Conservation (phyloP, 2,329 filamentous ascomycete genomes). For the Magnaporthales sp. region DNA sequence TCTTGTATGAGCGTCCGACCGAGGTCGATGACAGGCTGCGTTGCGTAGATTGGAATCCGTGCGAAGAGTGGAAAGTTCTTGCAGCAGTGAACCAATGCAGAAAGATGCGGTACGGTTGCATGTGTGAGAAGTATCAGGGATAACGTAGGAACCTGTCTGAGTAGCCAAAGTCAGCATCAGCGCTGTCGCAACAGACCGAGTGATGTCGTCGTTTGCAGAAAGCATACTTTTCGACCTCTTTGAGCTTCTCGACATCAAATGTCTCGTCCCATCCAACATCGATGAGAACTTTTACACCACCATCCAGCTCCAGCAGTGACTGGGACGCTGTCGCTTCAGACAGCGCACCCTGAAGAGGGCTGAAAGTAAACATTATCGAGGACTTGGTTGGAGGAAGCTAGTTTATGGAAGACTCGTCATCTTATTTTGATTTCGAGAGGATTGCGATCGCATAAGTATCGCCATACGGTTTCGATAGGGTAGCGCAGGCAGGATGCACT, state of each 20-base stretch:
- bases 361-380: conserved; percentile 86
- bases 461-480: neutral
- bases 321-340: conserved; percentile 81
- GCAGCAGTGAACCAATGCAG: conserved; percentile 93
- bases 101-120: conserved; percentile 82
- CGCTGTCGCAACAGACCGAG: conserved; percentile 5
- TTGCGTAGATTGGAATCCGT: conserved; percentile 90
- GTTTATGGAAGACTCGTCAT: neutral
- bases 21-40: conserved; percentile 84
- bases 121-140: conserved; percentile 93
- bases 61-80: conserved; percentile 90
- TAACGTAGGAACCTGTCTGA: conserved; percentile 79
- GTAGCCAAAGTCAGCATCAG: conserved; percentile 13
- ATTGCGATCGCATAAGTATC: neutral
- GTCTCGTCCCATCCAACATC: conserved; percentile 94
- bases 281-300: conserved; percentile 88
- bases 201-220: conserved; percentile 3
- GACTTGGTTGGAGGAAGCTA: neutral
- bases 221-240: conserved; percentile 78
- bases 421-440: neutral
- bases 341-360: conserved; percentile 82
- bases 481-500: neutral
- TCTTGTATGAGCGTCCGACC: conserved; percentile 88
- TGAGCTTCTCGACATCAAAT: conserved; percentile 75
- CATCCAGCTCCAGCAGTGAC: conserved; percentile 93